Conservation (phyloP, 345 rosid genomes). For the Cardamine chenopodiifolia region DNA sequence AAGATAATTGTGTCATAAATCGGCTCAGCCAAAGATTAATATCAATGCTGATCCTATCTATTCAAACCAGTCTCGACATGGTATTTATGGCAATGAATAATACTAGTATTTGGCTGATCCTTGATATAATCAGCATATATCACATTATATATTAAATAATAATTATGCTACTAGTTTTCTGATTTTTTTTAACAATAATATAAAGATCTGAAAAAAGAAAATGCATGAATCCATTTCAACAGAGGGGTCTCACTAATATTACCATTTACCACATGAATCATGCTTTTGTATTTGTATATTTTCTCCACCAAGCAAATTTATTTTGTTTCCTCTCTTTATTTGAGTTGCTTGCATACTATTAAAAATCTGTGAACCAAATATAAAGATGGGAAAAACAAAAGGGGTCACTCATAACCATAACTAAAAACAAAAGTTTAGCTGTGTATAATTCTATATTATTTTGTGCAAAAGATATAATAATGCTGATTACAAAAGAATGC, state of each 20-base stretch:
- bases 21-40: neutral
- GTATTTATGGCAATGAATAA: neutral
- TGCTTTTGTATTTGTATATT: neutral
- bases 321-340: conserved; percentile 2
- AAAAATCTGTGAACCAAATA: neutral
- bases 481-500: neutral
- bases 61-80: neutral
- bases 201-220: neutral
- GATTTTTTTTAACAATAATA: neutral
- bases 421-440: neutral
- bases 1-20: neutral
- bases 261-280: conserved; percentile 30
- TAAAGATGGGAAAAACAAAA: neutral
- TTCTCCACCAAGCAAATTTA: conserved; percentile 7
- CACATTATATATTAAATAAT: neutral
- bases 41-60: neutral
- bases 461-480: neutral
- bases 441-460: neutral
- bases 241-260: neutral
- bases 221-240: conserved; percentile 23
- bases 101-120: too few species aligned
- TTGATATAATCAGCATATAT: neutral
- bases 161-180: neutral
- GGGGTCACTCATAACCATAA: neutral
- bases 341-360: neutral